Base-by-base conservation (phyloP, 140 eudicot genomes). In the Cichorium intybus region DNA sequence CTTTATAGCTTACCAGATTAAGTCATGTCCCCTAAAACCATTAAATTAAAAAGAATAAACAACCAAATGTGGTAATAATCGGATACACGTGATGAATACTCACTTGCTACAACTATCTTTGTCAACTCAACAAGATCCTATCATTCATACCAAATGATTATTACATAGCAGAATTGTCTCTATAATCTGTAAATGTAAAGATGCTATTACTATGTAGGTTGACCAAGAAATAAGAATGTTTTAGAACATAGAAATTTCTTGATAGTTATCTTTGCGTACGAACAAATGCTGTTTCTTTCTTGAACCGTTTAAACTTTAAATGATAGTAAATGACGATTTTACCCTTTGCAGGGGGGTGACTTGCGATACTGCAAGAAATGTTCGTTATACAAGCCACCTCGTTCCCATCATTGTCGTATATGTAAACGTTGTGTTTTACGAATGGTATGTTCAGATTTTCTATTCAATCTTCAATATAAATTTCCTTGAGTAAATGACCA, bases 331-430 rank as follows among this genome's bases (percentile, higher is more conserved):
- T 43, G 49, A 43, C 49, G n/a, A 43, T 14, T 43, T 14, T 43
- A 43, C 49, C 49, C 49, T 43, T 66, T 84, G 75, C 87, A 91
- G 97, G 95, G 95, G 46, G 97, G 98, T 49, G 95, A 91, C 71
- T 72, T 91, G 71, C 76, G 98, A 76, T 91, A 85, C 82, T 91
- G 98, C 83, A 86, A 91, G 61, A 91, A 91, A 75, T 91, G 98
- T 69, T 74, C 82, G 5, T 81, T 64, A 48, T 83, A 87, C 72
- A 91, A 91, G 82, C 98, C 98, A 46, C 98, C 97, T 46, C 96
- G 98, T 49, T 85, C 98, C 52, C 98, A 92, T 77, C 98, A 92
- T 71, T 92, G 96, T 31, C 96, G 98, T 59, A 70, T 85, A 48
- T 92, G 96, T 74, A 92, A 82, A 76, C 80, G 98, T 77, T 92